Evolutionary conservation across 768 basidiomycete species (phyloP).

Genomic region (Xerocomellus intermedius): DNA sequence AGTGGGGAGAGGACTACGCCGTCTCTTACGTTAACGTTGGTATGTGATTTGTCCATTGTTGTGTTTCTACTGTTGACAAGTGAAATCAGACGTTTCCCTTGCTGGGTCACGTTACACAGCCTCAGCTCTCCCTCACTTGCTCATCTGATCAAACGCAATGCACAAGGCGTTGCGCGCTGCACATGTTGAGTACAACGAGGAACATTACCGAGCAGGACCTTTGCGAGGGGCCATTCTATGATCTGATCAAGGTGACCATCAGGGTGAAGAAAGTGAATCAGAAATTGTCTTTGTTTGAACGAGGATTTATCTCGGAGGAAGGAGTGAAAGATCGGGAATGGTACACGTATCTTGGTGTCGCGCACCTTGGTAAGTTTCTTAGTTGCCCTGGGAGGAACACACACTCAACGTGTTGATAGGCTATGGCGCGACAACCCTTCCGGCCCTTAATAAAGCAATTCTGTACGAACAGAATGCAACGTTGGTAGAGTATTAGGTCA

Average conservation of each 20-base stretch:
- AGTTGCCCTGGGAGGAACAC: not conserved
- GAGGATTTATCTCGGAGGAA: constrained; percentile 73
- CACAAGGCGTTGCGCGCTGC: too few relatives aligned
- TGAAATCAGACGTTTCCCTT: too few relatives aligned
- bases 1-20: constrained; percentile 94
- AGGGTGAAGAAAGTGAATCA: constrained; percentile 59
- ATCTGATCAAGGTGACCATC: constrained; percentile 56
- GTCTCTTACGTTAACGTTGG: constrained; percentile 86
- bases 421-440: constrained; percentile 83
- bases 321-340: constrained; percentile 49
- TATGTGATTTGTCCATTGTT: constrained; percentile 17
- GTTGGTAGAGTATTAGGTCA: constrained; percentile 58
- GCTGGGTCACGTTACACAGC: too few relatives aligned
- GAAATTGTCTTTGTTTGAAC: constrained; percentile 71
- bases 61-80: constrained; percentile 1
- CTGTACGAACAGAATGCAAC: constrained; percentile 63
- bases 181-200: not conserved
- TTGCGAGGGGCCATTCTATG: constrained; percentile 34
- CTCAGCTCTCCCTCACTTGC: too few relatives aligned
- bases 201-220: constrained; percentile 3
- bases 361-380: constrained; percentile 59
- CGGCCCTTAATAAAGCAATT: constrained; percentile 76
- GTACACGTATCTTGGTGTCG: too few relatives aligned
- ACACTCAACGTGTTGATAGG: constrained; percentile 38
- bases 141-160: too few relatives aligned